Evolutionary conservation across 768 basidiomycete genomes (phyloP).

Genomic region (Chalciporus piperatus): DNA sequence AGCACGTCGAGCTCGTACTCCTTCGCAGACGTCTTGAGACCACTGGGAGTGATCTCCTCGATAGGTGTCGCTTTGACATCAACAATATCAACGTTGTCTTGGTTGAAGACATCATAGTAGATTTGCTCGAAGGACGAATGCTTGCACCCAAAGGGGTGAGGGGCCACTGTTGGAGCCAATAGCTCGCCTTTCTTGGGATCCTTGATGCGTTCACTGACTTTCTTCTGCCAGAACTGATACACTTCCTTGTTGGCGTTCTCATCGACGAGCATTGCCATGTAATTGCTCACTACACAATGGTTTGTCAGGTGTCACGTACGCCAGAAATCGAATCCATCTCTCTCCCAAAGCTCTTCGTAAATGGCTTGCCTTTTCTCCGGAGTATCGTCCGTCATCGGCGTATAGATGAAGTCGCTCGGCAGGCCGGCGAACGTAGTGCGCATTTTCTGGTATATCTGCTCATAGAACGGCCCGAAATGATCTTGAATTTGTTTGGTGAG

Average conservation of each 20-base stretch:
- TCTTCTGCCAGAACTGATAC: conserved; percentile 6
- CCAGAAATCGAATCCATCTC: too few species aligned
- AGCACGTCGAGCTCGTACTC: conserved; percentile 9
- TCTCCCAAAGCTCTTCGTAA: too few species aligned
- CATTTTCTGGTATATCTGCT: too few species aligned
- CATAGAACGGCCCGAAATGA: too few species aligned
- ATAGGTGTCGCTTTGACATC: conserved; percentile 11
- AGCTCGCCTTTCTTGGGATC: conserved; percentile 9
- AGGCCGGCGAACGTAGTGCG: too few species aligned
- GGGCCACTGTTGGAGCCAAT: conserved; percentile 3
- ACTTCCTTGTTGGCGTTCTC: conserved; percentile 10
- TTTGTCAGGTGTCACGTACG: too few species aligned
- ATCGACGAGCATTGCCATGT: not conserved
- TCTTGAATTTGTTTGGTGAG: too few species aligned
- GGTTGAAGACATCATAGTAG: conserved; percentile 11
- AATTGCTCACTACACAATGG: too few species aligned
- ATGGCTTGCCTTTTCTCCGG: too few species aligned
- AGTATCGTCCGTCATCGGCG: too few species aligned
- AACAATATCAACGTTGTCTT: conserved; percentile 8
- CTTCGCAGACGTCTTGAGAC: conserved; percentile 3
- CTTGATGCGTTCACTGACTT: conserved; percentile 9
- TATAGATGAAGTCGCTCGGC: too few species aligned
- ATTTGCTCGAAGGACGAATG: conserved; percentile 2
- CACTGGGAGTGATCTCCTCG: conserved; percentile 1
- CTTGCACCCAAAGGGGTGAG: conserved; percentile 11